Conservation (phyloP, 106 monocot species). For the Phalaenopsis aphrodite region DNA sequence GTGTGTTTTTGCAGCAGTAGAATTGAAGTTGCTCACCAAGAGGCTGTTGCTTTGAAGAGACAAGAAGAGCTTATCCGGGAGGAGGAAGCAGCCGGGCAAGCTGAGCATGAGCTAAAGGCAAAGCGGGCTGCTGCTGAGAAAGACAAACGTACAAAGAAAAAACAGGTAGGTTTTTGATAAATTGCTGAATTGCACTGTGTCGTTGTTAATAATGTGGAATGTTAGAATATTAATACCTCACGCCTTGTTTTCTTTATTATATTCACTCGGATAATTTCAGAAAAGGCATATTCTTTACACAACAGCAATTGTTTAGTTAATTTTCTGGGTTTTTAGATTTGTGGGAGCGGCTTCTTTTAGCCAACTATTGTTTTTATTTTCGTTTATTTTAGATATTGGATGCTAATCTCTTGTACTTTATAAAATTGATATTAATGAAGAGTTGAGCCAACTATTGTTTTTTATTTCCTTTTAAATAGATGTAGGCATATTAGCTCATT, state of each 20-base stretch:
- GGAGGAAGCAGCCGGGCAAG: slow-evolving; percentile 82
- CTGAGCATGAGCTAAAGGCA: slow-evolving; percentile 67
- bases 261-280: neutral
- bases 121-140: slow-evolving; percentile 62
- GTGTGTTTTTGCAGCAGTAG: slow-evolving; percentile 50
- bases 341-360: no score
- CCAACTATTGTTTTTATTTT: no score
- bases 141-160: slow-evolving; percentile 83
- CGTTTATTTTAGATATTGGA: no score
- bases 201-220: neutral
- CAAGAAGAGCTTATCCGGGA: slow-evolving; percentile 98
- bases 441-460: no score
- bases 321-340: no score
- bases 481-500: no score
- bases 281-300: no score
- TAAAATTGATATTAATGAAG: no score
- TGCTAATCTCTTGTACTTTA: no score
- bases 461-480: no score
- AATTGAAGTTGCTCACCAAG: slow-evolving; percentile 90
- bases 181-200: neutral
- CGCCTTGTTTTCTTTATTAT: neutral
- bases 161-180: slow-evolving; percentile 36
- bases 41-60: slow-evolving; percentile 88
- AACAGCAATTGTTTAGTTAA: no score
- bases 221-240: neutral